These are phyloP conservation scores for Phialocephala sp. DNA, from an alignment of 2,329 filamentous ascomycete species.

Conservation along the genomic window DNA sequence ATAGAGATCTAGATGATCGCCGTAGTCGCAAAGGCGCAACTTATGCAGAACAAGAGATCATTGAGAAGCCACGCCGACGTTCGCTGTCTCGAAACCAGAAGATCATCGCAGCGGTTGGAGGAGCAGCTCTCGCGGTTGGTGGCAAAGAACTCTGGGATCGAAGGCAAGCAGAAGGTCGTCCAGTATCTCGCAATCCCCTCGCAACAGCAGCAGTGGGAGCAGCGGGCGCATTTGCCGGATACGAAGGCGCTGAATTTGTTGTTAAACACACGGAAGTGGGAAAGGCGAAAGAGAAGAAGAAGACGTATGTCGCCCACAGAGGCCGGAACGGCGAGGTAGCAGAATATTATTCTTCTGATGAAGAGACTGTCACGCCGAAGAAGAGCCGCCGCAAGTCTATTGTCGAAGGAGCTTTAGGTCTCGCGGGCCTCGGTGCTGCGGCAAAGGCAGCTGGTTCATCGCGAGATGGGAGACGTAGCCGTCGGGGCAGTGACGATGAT, in stretches of 20 bases:
- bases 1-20: conserved; percentile 51
- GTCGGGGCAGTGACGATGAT: conserved; percentile 47
- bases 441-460: conserved; percentile 56
- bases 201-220: conserved; percentile 66
- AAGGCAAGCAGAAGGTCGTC: conserved; percentile 55
- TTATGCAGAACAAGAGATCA: conserved; percentile 63
- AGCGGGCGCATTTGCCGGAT: conserved; percentile 67
- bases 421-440: conserved; percentile 65
- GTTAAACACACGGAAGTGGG: conserved; percentile 65
- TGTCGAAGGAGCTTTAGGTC: conserved; percentile 65
- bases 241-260: conserved; percentile 67
- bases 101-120: conserved; percentile 69
- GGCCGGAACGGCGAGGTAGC: conserved; percentile 57
- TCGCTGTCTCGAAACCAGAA: conserved; percentile 67
- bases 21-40: conserved; percentile 54
- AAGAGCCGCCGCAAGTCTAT: conserved; percentile 69
- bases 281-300: conserved; percentile 50
- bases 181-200: conserved; percentile 61
- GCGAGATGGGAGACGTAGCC: conserved; percentile 51
- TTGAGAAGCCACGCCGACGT: conserved; percentile 50
- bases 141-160: conserved; percentile 71
- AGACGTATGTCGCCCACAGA: conserved; percentile 58
- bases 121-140: conserved; percentile 67
- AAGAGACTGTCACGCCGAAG: conserved; percentile 52
- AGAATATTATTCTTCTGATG: conserved; percentile 63